Evolutionary conservation across 2,329 filamentous ascomycete genomes (phyloP), one percentile per base, ranked within the genome.

Genomic region (Monilinia aucupariae): DNA sequence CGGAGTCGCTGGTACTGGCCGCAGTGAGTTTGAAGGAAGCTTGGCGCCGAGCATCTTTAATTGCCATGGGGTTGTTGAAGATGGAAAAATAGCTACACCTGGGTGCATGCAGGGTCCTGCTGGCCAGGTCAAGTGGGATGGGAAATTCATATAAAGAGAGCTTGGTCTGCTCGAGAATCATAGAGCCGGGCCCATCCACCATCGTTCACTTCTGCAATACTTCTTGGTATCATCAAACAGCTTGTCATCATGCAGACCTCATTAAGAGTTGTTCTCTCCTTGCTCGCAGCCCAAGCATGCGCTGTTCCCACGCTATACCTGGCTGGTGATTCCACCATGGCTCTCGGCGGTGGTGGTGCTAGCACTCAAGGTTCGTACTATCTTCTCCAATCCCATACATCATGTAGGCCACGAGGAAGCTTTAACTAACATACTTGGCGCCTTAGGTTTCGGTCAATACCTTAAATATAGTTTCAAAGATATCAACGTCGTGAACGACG

Each of bases 251-350:
- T 61, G 59, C 53, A 61, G 37, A 27, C 4, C 20, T 53, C 59
- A 10, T n/a, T 52, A 3, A 48, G 17, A 34, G 12, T 37, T 34
- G n/a, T 61, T 45, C 52, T 62, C 27, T 41, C 52, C 32, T 41
- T 25, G 12, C 27, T 62, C 41, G 60, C 27, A 4, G 52, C 60
- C 12, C 52, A 62, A 43, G 60, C 43, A 49, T 62, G 52, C 8
- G 60, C 60, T 4, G 45, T 59, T 10, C 69, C 71, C 13, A 83
- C 79, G 0, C 75, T 85, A 25, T 84, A 83, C 68, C 75, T 86
- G 45, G 82, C 81, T 10, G 85, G 85, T 41, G 85, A 87, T 71
- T 85, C 82, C 20, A 87, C 85, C 0, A 87, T 85, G 82, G 82
- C 82, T 2, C 73, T 71, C 48, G 76, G 73, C 13, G 79, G 78